phyloP scores from a whole-genome alignment of 139 green algal species.

The Nannochloris sp. region DNA sequence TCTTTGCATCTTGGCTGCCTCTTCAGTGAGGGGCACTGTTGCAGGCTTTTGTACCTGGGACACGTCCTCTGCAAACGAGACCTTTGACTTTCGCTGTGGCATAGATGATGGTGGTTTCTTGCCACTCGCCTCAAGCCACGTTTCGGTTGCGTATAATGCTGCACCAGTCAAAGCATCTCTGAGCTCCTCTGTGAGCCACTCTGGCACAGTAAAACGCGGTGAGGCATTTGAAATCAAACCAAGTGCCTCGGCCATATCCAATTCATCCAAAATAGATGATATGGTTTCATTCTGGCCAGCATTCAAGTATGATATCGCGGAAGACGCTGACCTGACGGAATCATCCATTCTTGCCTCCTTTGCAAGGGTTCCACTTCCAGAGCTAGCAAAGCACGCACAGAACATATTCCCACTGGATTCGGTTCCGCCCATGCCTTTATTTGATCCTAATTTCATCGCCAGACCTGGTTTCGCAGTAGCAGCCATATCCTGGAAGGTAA shows the following conservation, averaged over 20 bases:
- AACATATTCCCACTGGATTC: too few relatives aligned
- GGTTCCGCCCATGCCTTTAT: neutral
- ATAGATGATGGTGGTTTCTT: conserved; percentile 8
- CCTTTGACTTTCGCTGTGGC: conserved; percentile 12
- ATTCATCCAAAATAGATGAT: neutral
- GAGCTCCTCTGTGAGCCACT: neutral
- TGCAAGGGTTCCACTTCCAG: too few relatives aligned
- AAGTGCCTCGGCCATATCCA: neutral
- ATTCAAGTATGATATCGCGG: neutral
- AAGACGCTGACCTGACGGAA: neutral
- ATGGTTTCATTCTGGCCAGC: neutral
- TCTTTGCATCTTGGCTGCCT: neutral
- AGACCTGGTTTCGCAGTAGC: conserved; percentile 1
- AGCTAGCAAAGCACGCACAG: too few relatives aligned
- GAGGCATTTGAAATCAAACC: neutral
- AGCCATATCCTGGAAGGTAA: conserved; percentile 31
- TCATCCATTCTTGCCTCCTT: neutral
- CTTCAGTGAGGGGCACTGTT: neutral
- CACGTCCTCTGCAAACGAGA: neutral
- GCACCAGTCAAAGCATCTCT: neutral
- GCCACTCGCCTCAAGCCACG: neutral
- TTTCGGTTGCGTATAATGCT: neutral
- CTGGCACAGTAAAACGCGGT: neutral
- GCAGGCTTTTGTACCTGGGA: neutral
- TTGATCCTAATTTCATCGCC: neutral